Evolutionary conservation across 345 rosid genomes (phyloP), one percentile per base, ranked within the genome.

Genomic region (Capsella bursapastoris): DNA sequence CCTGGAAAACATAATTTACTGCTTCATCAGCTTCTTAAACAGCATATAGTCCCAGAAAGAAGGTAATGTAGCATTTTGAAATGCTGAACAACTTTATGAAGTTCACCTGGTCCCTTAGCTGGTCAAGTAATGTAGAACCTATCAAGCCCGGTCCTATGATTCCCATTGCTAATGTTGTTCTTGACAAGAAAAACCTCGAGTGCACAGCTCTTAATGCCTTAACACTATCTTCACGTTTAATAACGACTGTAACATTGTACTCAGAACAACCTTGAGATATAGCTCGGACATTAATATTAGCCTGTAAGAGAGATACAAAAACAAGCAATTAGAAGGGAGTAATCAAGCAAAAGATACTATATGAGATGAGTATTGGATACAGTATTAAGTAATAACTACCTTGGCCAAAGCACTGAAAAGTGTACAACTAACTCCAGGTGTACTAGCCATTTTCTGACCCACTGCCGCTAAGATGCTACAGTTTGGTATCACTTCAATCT

Each of bases 261-360:
- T 96, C 99, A 2, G 99, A 96, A 79, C 98, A 96, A 58, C 99
- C 99, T 89, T 96, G 99, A 77, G 99, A 95, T 82, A 96, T 90
- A 47, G 97, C 98, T 18, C 98, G 98, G 66, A 92, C 80, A 76
- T 96, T 96, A 52, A 96, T 88, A 81, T 85, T 96, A 60, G 99
- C 99, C 99, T 96, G 90, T 72, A 60, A 56, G 22, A 40, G 59
- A 38, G 52, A 68, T 6, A 38, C 49, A 66, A 40, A 45, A 47
- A 53, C 16, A 68, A 64, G 43, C 2, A 66, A 35, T 34, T 50
- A 56, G 10, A 44, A 44, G 44, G 51, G 63, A 49, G 64, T 18
- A 52, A 67, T 44, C 2, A 3, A 48, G 56, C 8, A 31, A 25
- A 62, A 18, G 34, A 38, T 48, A 43, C 47, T 57, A 40, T 37